Base-by-base conservation (phyloP, 371 early-diverging fungal genomes). In the Mortierella sp. region DNA sequence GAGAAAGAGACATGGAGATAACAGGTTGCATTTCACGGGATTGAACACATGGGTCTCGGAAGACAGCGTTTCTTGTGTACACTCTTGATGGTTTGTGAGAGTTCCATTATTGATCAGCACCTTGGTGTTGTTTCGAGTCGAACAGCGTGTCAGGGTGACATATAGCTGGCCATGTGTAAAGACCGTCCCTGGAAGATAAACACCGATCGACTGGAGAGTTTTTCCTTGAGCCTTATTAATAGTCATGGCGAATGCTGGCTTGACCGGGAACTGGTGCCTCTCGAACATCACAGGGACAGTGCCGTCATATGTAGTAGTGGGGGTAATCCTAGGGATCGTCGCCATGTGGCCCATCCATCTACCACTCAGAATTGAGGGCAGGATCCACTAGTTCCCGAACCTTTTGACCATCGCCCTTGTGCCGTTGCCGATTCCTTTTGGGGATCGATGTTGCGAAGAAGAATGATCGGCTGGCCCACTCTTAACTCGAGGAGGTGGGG, bases 211-310 rank as follows among this genome's bases (percentile, higher is more conserved):
- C 3, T 73, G 58, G 21, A 83, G 58, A 19, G 81, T 79, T 73
- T 83, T 81, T 24, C 88, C 83, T 71, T 83, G 88, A 11, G 72
- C 26, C 73, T 85, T 85, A 44, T 78, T 82, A 44, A 82, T 87
- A 0, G 83, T 82, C 80, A 87, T 80, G 16, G 77, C 72, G 44
- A 81, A 85, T 13, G 74, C 75, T 38, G 81, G 77, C 54, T 54
- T 54, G 54, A 2, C 54, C 24, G 24, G 54, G 24, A 54, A 54
- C 54, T 54, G 58, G 28, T 28, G 28, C 26, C 58, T 58, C 58
- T 58, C 28, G 28, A 58, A 58, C 9, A 26, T 58, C 13, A 58
- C n/a, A 7, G 6, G 26, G 0, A n/a, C 9, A 26, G 58, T 58
- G 58, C 28, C 10, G 10, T 26, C 58, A 0, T 58, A 9, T n/a